A percentile compares a stretch with the other conserved stretches of the same genome.
Evolutionary conservation across 345 rosid species (phyloP).

Genomic region (Gossypium longicalyx): DNA sequence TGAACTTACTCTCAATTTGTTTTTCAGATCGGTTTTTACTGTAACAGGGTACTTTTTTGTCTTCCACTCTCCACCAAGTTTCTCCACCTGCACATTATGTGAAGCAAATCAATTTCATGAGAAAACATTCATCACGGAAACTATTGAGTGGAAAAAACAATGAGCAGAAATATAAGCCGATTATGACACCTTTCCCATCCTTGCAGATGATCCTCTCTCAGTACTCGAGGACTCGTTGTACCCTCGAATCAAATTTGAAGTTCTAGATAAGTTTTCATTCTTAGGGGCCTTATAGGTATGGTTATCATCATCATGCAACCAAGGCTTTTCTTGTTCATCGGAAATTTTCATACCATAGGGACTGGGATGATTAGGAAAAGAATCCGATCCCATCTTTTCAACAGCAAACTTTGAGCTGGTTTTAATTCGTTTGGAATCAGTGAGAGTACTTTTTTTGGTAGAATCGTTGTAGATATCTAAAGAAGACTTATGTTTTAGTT

Average conservation of each 20-base stretch:
- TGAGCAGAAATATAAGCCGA: not conserved
- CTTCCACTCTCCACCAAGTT: constrained; percentile 36
- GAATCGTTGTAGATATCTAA: constrained; percentile 36
- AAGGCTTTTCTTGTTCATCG: constrained; percentile 30
- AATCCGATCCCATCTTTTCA: constrained; percentile 44
- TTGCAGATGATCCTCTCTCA: constrained; percentile 39
- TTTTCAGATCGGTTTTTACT: constrained; percentile 26
- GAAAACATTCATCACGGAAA: not conserved
- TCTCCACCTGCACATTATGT: constrained; percentile 39
- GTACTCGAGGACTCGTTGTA: constrained; percentile 35
- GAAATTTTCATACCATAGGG: constrained; percentile 25
- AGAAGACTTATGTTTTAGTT: constrained; percentile 37
- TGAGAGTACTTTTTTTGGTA: constrained; percentile 36
- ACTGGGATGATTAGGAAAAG: constrained; percentile 33
- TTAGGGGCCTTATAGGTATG: constrained; percentile 29
- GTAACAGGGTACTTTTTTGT: constrained; percentile 26
- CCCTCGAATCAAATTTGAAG: constrained; percentile 36
- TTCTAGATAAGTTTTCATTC: constrained; percentile 37
- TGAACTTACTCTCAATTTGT: constrained; percentile 48
- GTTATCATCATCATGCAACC: constrained; percentile 31
- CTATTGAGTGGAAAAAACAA: not conserved
- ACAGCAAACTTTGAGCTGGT: constrained; percentile 39
- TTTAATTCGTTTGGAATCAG: constrained; percentile 30
- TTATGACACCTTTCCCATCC: constrained; percentile 38
- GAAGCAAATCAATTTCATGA: not conserved